Conservation (phyloP, 495 filamentous ascomycete genomes). For the Neurospora sp. region DNA sequence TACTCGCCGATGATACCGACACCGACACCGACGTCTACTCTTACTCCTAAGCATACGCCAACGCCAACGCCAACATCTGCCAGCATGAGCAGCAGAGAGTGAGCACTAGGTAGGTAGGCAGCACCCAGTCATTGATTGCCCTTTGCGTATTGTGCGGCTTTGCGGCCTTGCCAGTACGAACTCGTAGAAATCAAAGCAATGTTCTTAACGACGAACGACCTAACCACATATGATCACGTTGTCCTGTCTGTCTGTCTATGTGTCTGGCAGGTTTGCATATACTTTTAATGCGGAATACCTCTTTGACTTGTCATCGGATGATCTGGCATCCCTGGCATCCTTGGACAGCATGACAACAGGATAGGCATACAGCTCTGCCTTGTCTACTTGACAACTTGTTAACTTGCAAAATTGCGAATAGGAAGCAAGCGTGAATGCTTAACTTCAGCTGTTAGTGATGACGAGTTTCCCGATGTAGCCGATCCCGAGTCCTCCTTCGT, state of each 20-base stretch:
- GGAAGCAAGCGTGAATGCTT: neutral
- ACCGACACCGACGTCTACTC: neutral
- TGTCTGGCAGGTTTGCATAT: neutral
- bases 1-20: neutral
- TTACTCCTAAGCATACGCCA: neutral
- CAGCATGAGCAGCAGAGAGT: neutral
- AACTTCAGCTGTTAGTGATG: neutral
- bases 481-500: neutral
- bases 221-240: neutral
- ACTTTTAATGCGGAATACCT: neutral
- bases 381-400: neutral
- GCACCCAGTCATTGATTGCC: neutral
- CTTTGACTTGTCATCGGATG: neutral
- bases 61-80: neutral
- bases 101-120: neutral
- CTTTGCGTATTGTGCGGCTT: neutral
- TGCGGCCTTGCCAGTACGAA: neutral
- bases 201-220: neutral
- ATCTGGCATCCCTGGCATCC: neutral
- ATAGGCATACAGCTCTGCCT: neutral
- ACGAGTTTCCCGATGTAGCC: neutral
- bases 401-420: neutral
- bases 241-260: neutral
- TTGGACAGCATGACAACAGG: neutral
- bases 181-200: neutral